phyloP scores from a whole-genome alignment of 2,329 filamentous ascomycete genomes.

The Alternaria conjuncta region DNA sequence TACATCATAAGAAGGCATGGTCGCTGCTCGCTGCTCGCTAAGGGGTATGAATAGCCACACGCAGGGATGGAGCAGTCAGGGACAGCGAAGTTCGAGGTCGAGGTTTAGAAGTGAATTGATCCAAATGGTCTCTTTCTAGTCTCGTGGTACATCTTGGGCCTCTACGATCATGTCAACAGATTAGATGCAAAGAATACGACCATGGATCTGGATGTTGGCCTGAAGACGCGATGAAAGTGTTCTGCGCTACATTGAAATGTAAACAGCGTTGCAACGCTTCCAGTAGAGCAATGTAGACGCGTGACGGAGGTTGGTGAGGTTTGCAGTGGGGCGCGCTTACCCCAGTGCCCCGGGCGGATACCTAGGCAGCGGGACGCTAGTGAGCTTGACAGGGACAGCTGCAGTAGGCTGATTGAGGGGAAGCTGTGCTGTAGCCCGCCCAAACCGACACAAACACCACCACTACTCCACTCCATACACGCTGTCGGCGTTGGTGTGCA shows the following conservation, averaged over 20 bases:
- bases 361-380: constrained; percentile 11
- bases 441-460: constrained; percentile 5
- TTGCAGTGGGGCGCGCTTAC: constrained; percentile 14
- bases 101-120: not conserved
- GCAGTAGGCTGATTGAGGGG: constrained; percentile 16
- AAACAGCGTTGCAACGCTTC: not conserved
- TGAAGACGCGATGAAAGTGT: not conserved
- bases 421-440: constrained; percentile 7
- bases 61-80: not conserved
- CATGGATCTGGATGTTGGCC: not conserved
- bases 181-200: not conserved
- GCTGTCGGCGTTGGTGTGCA: not conserved
- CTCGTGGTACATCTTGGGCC: not conserved
- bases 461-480: constrained; percentile 1
- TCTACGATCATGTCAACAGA: not conserved
- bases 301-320: not conserved
- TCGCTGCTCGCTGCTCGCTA: not conserved
- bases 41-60: not conserved
- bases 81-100: not conserved
- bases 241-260: not conserved
- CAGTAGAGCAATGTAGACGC: not conserved
- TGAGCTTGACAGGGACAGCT: constrained; percentile 20
- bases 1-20: not conserved
- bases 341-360: constrained; percentile 14
- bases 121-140: not conserved